Conservation (phyloP, 2,329 filamentous ascomycete species). For the Tetracladium maxilliforme region DNA sequence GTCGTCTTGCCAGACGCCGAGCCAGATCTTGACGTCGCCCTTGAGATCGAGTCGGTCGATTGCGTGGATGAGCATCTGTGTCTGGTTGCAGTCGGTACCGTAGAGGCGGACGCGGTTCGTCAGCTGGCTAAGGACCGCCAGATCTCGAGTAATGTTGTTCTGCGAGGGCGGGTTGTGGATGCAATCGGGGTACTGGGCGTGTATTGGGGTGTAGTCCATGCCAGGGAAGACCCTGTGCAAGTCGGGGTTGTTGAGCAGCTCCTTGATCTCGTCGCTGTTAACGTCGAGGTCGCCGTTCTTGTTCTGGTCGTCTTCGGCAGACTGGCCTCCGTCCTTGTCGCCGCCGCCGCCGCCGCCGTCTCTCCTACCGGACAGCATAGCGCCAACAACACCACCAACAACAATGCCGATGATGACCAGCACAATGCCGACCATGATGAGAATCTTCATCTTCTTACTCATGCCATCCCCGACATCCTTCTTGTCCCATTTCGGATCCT, state of each 20-base stretch:
- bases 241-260: slow-evolving; percentile 62
- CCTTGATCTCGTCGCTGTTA: slow-evolving; percentile 67
- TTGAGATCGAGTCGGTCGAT: slow-evolving; percentile 61
- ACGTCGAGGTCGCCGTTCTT: slow-evolving; percentile 58
- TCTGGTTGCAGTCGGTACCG: slow-evolving; percentile 95
- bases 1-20: slow-evolving; percentile 83
- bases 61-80: slow-evolving; percentile 78
- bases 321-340: slow-evolving; percentile 18
- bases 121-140: slow-evolving; percentile 79
- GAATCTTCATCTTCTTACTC: slow-evolving; percentile 55
- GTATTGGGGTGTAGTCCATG: slow-evolving; percentile 88
- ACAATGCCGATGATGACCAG: slow-evolving; percentile 57
- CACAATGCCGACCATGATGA: slow-evolving; percentile 48
- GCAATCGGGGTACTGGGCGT: slow-evolving; percentile 81
- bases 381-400: slow-evolving; percentile 60
- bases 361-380: slow-evolving; percentile 44
- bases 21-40: slow-evolving; percentile 70
- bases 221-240: slow-evolving; percentile 91
- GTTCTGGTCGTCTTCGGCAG: slow-evolving; percentile 42
- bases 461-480: slow-evolving; percentile 44
- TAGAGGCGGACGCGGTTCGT: slow-evolving; percentile 83
- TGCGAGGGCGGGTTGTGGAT: slow-evolving; percentile 65
- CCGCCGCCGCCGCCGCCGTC: slow-evolving; percentile 10
- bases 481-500: slow-evolving; percentile 47
- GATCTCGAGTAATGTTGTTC: slow-evolving; percentile 85